Evolutionary conservation across 768 basidiomycete species (phyloP).

Genomic region (Cyclocybe aegerita): DNA sequence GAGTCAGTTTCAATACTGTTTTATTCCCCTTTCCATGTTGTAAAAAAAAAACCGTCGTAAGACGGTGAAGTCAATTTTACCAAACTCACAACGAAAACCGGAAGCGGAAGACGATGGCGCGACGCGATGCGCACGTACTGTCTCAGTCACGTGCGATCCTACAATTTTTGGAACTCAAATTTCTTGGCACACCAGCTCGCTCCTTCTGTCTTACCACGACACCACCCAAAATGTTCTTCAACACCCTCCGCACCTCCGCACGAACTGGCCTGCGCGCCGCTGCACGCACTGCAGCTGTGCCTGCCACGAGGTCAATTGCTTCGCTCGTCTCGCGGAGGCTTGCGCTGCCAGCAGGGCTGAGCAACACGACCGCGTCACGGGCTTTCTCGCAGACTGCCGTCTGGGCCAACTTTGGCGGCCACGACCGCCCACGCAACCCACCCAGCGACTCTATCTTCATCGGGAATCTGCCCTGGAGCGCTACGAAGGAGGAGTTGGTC

Average conservation of each 20-base stretch:
- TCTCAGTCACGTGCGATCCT: no score
- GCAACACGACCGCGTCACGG: constrained; percentile 6
- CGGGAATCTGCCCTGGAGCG: constrained; percentile 53
- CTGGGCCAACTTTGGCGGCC: not conserved
- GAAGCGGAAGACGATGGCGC: no score
- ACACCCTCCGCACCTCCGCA: constrained; percentile 34
- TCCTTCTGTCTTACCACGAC: constrained; percentile 1
- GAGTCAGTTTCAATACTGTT: no score
- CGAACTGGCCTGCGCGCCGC: constrained; percentile 25
- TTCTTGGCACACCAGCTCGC: not conserved
- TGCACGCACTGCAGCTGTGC: constrained; percentile 7
- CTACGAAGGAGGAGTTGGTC: constrained; percentile 38
- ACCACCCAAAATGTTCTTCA: constrained; percentile 32
- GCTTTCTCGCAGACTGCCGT: constrained; percentile 22
- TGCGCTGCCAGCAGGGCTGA: no score
- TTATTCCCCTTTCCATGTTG: no score
- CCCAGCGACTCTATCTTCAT: constrained; percentile 43
- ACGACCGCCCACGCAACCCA: constrained; percentile 7
- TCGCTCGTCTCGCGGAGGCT: not conserved
- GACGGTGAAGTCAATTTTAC: no score
- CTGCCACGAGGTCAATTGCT: constrained; percentile 1
- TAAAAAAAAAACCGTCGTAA: no score
- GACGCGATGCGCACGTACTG: no score
- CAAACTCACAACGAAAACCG: no score
- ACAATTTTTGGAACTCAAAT: no score